These are phyloP conservation scores for Metrosideros polymorpha DNA, from an alignment of 441 rosid genomes.

Conservation along the genomic window DNA sequence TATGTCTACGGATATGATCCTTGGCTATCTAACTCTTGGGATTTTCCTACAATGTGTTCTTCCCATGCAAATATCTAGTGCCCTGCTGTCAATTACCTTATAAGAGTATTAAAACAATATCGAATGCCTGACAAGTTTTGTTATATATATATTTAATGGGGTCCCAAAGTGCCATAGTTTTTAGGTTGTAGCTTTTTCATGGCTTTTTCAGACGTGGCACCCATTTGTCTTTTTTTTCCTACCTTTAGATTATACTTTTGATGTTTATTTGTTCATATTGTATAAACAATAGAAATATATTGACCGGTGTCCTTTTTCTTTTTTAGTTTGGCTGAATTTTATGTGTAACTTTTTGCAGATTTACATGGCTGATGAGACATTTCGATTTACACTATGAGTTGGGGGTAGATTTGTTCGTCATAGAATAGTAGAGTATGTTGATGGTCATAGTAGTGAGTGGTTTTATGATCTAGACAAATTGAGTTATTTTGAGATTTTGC, in stretches of 20 bases:
- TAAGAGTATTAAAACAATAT: background rate
- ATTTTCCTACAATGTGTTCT: no score
- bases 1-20: no score
- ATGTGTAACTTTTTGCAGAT: background rate
- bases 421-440: background rate
- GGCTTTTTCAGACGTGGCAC: background rate
- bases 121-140: rapidly evolving
- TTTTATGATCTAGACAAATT: background rate
- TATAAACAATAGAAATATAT: background rate
- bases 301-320: background rate
- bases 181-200: background rate
- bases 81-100: no score
- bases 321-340: background rate
- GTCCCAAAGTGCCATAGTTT: background rate
- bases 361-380: background rate
- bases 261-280: background rate
- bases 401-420: background rate
- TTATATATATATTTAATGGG: background rate
- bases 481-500: background rate
- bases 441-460: background rate
- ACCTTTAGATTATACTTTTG: background rate
- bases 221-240: background rate
- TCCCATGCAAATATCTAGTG: no score
- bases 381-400: background rate
- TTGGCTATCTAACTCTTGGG: no score